These are phyloP conservation scores for Peronospora destructor DNA, from an alignment of 352 stramenopile genomes.

Conservation along the genomic window DNA sequence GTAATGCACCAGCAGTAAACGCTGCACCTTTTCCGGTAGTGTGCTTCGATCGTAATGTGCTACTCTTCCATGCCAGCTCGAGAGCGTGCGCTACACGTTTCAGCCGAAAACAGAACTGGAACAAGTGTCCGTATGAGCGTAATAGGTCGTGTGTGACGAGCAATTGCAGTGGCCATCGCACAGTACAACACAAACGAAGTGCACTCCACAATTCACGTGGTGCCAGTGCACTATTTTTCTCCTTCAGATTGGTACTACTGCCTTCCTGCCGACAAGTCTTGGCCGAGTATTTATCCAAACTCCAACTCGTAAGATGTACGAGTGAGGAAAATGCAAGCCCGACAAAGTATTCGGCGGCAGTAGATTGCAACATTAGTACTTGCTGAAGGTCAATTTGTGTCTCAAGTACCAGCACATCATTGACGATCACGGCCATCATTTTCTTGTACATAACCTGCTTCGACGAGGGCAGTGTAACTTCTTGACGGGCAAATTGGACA, in stretches of 20 bases:
- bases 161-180: conserved; percentile 63
- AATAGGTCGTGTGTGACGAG: conserved; percentile 50
- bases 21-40: conserved; percentile 8
- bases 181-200: conserved; percentile 40
- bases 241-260: conserved; percentile 18
- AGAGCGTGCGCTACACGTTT: conserved; percentile 66
- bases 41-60: conserved; percentile 27
- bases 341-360: conserved; percentile 44
- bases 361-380: conserved; percentile 30
- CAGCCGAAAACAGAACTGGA: conserved; percentile 74
- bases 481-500: conserved; percentile 43
- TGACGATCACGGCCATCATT: conserved; percentile 36
- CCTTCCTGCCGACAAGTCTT: conserved; percentile 28
- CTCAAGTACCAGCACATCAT: conserved; percentile 42
- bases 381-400: conserved; percentile 44
- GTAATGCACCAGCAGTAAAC: conserved; percentile 34
- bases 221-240: conserved; percentile 32
- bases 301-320: conserved; percentile 40
- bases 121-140: conserved; percentile 58
- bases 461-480: conserved; percentile 23
- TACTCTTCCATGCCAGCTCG: conserved; percentile 57
- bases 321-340: conserved; percentile 39
- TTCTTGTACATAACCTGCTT: conserved; percentile 50
- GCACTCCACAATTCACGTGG: conserved; percentile 56
- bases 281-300: conserved; percentile 46